Evolutionary conservation across 1,284 basidiomycete species (phyloP), one percentile per base, ranked within the genome.

Genomic region (Ganoderma sp.): DNA sequence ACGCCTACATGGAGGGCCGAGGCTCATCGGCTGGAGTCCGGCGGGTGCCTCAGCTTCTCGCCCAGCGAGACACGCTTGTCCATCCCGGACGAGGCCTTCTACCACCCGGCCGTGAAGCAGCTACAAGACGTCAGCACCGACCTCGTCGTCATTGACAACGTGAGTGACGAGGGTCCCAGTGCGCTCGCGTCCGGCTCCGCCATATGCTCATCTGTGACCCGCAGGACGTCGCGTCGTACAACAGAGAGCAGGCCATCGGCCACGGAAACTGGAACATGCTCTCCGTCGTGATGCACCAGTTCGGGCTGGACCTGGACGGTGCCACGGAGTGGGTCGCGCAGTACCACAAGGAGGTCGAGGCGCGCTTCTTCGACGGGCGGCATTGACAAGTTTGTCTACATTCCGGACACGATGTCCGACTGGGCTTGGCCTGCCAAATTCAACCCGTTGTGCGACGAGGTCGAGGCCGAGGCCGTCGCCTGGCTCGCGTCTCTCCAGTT

Each of bases 191-290:
- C 37, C 6, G 7, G 37, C 37, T 37, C 37, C 37, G 37, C 9
- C 6, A 10, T 19, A 17, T 43, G 42, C 15, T 28, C 15, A 34
- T 34, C 12, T 15, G 12, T 22, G 45, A 37, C 9, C 7, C 37
- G 10, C 25, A 45, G 39, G 59, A 82, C 65, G 71, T 82, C 0
- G 75, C 75, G 66, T 83, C 81, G 1, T 83, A 78, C 73, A 81
- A 80, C 62, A 74, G 76, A 43, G 81, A 83, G 63, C 79, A 81
- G 66, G 73, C 79, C 12, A 74, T 75, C 9, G 79, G 78, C 12
- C 77, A 76, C 65, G 73, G 78, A 60, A 75, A 71, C 25, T 78
- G 80, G 73, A 82, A 81, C 73, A 75, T 81, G 68, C 64, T 82
- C 57, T 72, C 75, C n/a, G 69, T 80, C 61, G 74, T 77, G 52